Evolutionary conservation across 176 grass and related monocot species (phyloP), one percentile per base, ranked within the genome.

Genomic region (Avena sativa): DNA sequence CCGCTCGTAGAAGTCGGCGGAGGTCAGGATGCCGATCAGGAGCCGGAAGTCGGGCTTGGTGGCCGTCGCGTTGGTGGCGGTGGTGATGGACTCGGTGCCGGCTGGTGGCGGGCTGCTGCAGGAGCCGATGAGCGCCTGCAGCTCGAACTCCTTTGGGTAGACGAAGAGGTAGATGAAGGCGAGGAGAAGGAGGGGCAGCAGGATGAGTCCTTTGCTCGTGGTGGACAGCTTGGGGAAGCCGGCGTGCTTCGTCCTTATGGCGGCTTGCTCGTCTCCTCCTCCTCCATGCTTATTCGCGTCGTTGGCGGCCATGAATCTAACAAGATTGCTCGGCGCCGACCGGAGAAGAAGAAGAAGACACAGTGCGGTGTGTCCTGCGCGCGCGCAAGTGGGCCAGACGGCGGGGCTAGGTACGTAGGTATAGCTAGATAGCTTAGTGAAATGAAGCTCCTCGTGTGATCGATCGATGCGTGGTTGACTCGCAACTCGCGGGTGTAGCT

Each of bases 71-170:
- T 23, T 3, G 43, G 8, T 61, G 28, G 23, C 13, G 48, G 80
- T 64, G 9, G 25, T 17, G 14, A 12, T 15, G 14, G 84, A 20
- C 36, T 2, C 36, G 5, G 59, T 20, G 9, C 0, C 69, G 11
- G 51, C 20, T 10, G 80, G 25, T 47, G 83, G 83, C 26, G 14
- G 6, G 2, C 5, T 13, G 20, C 13, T 16, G 44, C 59, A 81
- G 50, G 74, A 32, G 74, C 74, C 12, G 3, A 77, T 34, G 8
- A 77, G 49, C 74, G 48, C 26, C 74, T 77, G 74, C 74, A 77
- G 74, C 74, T 95, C 85, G 86, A 91, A 89, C 74, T 95, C 93
- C 75, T 82, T 91, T n/a, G 86, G 93, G 76, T 91, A 91, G 28
- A 95, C 75, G 84, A 87, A 69, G 62, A 95, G 50, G 80, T 71